phyloP scores from a whole-genome alignment of 108 stramenopile species.

The Cyclotella cryptica region DNA sequence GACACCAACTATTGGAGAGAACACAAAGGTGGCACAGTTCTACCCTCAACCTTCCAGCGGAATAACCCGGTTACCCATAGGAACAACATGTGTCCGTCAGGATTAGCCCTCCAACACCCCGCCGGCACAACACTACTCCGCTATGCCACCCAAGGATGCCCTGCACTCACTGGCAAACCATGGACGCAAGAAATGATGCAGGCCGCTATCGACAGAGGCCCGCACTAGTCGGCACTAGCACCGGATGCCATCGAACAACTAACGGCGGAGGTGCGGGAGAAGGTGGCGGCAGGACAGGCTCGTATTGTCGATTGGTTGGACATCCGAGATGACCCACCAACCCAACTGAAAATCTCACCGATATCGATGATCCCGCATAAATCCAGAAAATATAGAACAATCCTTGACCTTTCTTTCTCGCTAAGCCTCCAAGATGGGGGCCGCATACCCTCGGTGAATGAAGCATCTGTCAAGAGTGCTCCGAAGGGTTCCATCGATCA shows the following conservation, averaged over 20 bases:
- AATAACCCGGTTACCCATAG: background rate
- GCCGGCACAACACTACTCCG: background rate
- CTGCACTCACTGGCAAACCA: background rate
- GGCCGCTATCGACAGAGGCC: constrained; percentile 14
- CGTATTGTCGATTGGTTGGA: background rate
- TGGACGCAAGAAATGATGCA: constrained; percentile 18
- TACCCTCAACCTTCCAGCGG: background rate
- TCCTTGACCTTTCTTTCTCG: background rate
- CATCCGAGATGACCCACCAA: background rate
- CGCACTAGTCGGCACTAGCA: constrained; percentile 13
- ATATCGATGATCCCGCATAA: background rate
- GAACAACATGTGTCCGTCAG: constrained; percentile 1
- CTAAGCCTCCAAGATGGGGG: background rate
- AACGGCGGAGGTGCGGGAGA: background rate
- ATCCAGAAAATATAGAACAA: background rate
- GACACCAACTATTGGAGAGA: background rate
- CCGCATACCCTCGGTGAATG: background rate
- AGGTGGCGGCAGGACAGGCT: background rate
- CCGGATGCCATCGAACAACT: constrained; percentile 8
- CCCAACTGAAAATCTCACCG: background rate
- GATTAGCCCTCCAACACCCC: background rate
- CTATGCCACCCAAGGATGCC: constrained; percentile 19
- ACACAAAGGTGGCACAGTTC: background rate
- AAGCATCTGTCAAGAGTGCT: background rate
- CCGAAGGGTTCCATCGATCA: background rate